Evolutionary conservation across 129 eudicot genomes (phyloP).

Genomic region (Saussurea involucrata): DNA sequence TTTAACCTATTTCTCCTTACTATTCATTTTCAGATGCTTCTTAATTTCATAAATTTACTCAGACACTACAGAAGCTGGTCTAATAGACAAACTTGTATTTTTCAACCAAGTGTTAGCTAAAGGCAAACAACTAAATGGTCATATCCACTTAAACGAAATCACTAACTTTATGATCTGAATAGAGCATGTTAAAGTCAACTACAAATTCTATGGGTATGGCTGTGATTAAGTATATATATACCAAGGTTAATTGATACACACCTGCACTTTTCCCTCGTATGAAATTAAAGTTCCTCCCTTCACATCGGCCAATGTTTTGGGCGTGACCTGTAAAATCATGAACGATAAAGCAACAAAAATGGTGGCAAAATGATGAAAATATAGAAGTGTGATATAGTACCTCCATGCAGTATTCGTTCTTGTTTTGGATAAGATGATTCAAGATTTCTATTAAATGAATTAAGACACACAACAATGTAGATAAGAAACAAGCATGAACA

Average conservation of each 20-base stretch:
- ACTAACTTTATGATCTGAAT: background rate
- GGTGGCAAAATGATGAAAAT: background rate
- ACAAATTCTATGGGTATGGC: background rate
- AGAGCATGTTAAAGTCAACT: background rate
- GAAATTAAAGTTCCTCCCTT: slow-evolving; percentile 81
- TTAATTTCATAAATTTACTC: background rate
- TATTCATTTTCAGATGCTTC: background rate
- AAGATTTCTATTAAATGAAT: slow-evolving; percentile 67
- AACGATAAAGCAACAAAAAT: slow-evolving; percentile 9
- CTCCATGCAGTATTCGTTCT: slow-evolving; percentile 99
- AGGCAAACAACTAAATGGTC: background rate
- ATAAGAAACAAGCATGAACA: background rate
- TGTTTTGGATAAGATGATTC: slow-evolving; percentile 79
- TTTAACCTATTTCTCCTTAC: background rate
- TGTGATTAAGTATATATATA: background rate
- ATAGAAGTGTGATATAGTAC: slow-evolving; percentile 21
- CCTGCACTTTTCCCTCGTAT: slow-evolving; percentile 88
- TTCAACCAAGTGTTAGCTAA: background rate
- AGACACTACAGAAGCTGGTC: background rate
- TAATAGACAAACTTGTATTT: background rate
- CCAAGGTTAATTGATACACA: slow-evolving; percentile 32
- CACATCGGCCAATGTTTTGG: slow-evolving; percentile 84
- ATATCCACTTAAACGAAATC: background rate
- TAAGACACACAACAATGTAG: slow-evolving; percentile 36
- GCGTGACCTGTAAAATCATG: slow-evolving; percentile 58